Evolutionary conservation across 148 eudicot genomes (phyloP).

Genomic region (Chenopodium album): DNA sequence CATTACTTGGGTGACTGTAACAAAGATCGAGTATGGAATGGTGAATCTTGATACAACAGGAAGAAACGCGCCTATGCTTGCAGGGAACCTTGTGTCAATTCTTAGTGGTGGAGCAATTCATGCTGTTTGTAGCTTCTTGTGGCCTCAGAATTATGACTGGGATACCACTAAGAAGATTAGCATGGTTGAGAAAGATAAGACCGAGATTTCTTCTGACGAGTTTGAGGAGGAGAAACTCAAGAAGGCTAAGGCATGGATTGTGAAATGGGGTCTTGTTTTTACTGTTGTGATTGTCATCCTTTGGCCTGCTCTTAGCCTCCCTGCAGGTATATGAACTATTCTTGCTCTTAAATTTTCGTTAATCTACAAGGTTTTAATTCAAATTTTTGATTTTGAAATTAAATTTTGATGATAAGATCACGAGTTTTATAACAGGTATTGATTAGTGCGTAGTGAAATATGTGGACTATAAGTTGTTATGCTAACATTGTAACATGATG

Average conservation of each 20-base stretch:
- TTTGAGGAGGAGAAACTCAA: slow-evolving; percentile 67
- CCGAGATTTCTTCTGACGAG: slow-evolving; percentile 63
- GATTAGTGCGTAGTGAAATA: background rate
- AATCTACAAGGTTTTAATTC: background rate
- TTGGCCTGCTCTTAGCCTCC: slow-evolving; percentile 91
- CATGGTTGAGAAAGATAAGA: slow-evolving; percentile 78
- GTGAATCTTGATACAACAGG: slow-evolving; percentile 87
- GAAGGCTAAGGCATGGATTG: slow-evolving; percentile 76
- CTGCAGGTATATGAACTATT: slow-evolving; percentile 57
- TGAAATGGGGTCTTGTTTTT: slow-evolving; percentile 95
- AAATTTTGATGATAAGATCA: background rate
- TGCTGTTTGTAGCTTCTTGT: slow-evolving; percentile 55
- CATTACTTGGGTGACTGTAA: slow-evolving; percentile 62
- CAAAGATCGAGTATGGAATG: slow-evolving; percentile 73
- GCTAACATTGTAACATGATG: no score
- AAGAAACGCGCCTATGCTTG: slow-evolving; percentile 85
- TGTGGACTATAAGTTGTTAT: no score
- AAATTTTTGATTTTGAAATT: background rate
- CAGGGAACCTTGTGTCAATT: slow-evolving; percentile 85
- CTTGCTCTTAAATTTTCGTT: background rate
- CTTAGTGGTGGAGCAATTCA: slow-evolving; percentile 83
- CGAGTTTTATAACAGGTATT: background rate
- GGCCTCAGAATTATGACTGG: slow-evolving; percentile 93
- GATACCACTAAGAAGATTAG: slow-evolving; percentile 82
- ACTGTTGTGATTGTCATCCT: slow-evolving; percentile 63